These are phyloP conservation scores for Kwoniella sp. DNA, from an alignment of 768 basidiomycete species.

Conservation along the genomic window DNA sequence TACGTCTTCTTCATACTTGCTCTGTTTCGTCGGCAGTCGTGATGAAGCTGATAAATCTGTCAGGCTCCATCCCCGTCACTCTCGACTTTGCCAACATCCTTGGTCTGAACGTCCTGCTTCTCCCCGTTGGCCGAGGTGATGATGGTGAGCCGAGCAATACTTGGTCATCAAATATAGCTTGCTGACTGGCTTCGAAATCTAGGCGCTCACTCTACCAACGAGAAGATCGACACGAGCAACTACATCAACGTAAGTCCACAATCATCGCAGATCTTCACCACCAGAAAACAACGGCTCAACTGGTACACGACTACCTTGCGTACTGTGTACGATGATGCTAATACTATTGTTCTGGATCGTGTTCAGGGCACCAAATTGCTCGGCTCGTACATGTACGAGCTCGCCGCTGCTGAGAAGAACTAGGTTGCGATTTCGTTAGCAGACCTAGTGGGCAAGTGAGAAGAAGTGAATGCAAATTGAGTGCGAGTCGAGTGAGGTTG, in stretches of 20 bases:
- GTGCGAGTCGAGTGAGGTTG: too few relatives aligned
- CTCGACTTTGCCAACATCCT: slow-evolving; percentile 88
- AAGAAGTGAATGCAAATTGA: too few relatives aligned
- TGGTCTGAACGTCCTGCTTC: slow-evolving; percentile 78
- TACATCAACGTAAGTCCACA: slow-evolving; percentile 82
- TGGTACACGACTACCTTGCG: too few relatives aligned
- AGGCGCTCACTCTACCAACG: slow-evolving; percentile 65
- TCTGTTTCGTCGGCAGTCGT: background rate
- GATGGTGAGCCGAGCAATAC: slow-evolving; percentile 80
- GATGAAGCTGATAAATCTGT: background rate
- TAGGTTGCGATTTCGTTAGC: background rate
- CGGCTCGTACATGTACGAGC: slow-evolving; percentile 78
- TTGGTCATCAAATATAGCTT: background rate
- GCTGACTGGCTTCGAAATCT: background rate
- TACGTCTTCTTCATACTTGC: slow-evolving; percentile 19
- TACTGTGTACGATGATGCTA: background rate
- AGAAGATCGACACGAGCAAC: slow-evolving; percentile 89
- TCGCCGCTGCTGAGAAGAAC: slow-evolving; percentile 56
- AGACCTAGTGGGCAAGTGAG: too few relatives aligned
- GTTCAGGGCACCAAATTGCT: slow-evolving; percentile 65
- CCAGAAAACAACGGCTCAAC: too few relatives aligned
- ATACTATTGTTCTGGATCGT: background rate
- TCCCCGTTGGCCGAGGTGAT: slow-evolving; percentile 92
- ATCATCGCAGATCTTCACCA: too few relatives aligned
- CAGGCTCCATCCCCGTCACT: slow-evolving; percentile 87